Conservation (phyloP, 768 basidiomycete species). For the Lactarius psammicola region DNA sequence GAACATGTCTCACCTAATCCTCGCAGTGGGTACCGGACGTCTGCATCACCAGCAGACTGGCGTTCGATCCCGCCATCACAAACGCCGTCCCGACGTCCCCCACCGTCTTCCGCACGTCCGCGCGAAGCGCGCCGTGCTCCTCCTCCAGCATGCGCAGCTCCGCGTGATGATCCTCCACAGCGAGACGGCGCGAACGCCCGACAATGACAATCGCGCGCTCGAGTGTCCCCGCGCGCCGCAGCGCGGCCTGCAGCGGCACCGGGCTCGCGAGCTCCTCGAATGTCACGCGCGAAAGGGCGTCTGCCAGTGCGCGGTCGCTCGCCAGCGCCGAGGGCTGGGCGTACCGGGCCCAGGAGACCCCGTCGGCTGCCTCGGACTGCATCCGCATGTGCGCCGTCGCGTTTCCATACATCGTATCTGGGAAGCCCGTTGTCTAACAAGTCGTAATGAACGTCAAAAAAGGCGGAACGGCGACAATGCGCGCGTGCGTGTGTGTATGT, state of each 20-base stretch:
- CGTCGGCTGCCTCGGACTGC: constrained; percentile 84
- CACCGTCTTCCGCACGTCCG: constrained; percentile 76
- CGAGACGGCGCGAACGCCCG: constrained; percentile 74
- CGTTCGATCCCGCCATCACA: constrained; percentile 56
- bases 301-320: constrained; percentile 26
- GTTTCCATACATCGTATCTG: constrained; percentile 71
- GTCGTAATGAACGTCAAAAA: too few species aligned
- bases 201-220: constrained; percentile 56
- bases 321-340: constrained; percentile 35
- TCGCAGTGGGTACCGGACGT: constrained; percentile 33
- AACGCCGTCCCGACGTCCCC: constrained; percentile 83
- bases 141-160: constrained; percentile 68
- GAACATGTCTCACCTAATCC: background rate
- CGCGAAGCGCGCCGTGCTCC: constrained; percentile 51
- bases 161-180: constrained; percentile 64
- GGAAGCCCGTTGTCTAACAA: constrained; percentile 46
- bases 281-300: constrained; percentile 54
- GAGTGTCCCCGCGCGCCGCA: constrained; percentile 43
- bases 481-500: background rate
- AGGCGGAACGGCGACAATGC: too few species aligned
- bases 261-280: constrained; percentile 60
- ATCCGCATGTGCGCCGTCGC: constrained; percentile 61
- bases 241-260: constrained; percentile 54
- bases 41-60: constrained; percentile 69
- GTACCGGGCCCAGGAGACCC: constrained; percentile 68